These are phyloP conservation scores for Pachysolen tannophilus DNA, from an alignment of 805 yeast species.

Conservation along the genomic window DNA sequence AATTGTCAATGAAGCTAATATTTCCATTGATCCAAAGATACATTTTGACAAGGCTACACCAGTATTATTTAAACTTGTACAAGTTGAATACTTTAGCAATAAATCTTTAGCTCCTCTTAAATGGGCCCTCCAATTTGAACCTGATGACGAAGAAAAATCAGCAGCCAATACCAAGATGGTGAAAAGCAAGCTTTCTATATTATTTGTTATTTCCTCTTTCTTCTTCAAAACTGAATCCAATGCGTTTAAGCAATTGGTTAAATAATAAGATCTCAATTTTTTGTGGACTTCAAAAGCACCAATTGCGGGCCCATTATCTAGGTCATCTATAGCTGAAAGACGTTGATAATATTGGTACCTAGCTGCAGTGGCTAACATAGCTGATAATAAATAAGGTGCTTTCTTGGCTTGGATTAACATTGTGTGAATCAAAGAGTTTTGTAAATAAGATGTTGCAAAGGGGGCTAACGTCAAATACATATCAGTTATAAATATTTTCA, in stretches of 20 bases:
- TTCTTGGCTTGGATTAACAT: slow-evolving; percentile 26
- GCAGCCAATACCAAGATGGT: slow-evolving; percentile 64
- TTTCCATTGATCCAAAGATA: slow-evolving; percentile 46
- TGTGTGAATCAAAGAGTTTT: slow-evolving; percentile 24
- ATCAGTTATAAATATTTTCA: slow-evolving; percentile 25
- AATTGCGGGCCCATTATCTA: slow-evolving; percentile 9
- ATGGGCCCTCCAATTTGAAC: slow-evolving; percentile 63
- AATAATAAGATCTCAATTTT: slow-evolving; percentile 51
- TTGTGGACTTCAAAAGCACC: slow-evolving; percentile 32
- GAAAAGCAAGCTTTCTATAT: slow-evolving; percentile 61
- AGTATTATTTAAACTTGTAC: slow-evolving; percentile 2
- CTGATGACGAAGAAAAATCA: slow-evolving; percentile 50
- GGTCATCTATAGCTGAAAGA: slow-evolving; percentile 15
- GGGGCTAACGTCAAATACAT: slow-evolving; percentile 26
- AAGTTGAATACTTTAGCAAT: slow-evolving; percentile 38
- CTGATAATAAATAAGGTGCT: slow-evolving; percentile 60
- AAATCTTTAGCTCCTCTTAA: slow-evolving; percentile 61
- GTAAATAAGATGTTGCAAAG: slow-evolving; percentile 25
- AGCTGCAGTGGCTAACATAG: slow-evolving; percentile 69
- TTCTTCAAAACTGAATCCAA: slow-evolving; percentile 43
- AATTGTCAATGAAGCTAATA: slow-evolving; percentile 51
- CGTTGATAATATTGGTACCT: slow-evolving; percentile 31
- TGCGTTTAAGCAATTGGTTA: slow-evolving; percentile 57
- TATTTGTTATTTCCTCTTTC: slow-evolving; percentile 32
- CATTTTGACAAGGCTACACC: slow-evolving; percentile 6